These are phyloP conservation scores for Gossypioides kirkii DNA, from an alignment of 345 rosid genomes.

Conservation along the genomic window DNA sequence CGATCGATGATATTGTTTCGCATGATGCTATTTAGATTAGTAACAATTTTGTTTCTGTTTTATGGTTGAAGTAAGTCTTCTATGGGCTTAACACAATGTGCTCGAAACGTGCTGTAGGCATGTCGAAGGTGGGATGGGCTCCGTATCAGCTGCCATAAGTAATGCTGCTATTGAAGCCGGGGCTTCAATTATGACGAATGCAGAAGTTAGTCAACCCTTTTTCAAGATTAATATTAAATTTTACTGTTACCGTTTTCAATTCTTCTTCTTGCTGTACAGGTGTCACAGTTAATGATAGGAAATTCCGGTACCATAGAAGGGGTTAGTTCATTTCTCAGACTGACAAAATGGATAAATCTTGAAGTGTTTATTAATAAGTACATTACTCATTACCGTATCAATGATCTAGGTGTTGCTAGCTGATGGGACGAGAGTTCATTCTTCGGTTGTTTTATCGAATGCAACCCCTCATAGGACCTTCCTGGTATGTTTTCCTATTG, in stretches of 20 bases:
- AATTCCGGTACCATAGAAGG: constrained; percentile 34
- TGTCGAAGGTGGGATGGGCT: constrained; percentile 96
- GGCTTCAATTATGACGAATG: constrained; percentile 57
- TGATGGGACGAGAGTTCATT: constrained; percentile 60
- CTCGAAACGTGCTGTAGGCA: constrained; percentile 30
- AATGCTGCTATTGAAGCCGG: constrained; percentile 83
- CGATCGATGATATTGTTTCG: neutral
- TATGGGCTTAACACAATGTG: neutral
- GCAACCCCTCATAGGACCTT: constrained; percentile 87
- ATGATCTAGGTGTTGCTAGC: constrained; percentile 59
- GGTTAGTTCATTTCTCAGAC: constrained; percentile 26
- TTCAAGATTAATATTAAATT: neutral
- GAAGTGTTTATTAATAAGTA: constrained; percentile 11
- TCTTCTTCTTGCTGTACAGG: constrained; percentile 24
- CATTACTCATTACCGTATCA: neutral
- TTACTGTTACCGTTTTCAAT: neutral
- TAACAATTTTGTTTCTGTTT: neutral
- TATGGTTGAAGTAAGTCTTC: no score
- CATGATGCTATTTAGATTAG: neutral
- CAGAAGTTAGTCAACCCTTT: constrained; percentile 40
- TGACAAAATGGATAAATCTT: constrained; percentile 2
- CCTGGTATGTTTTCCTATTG: constrained; percentile 42
- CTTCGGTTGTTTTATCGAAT: constrained; percentile 43
- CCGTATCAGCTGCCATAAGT: constrained; percentile 62
- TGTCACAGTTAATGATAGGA: constrained; percentile 27